Percentiles rank a stretch among this genome's conserved stretches.
Conservation (phyloP, 2,329 filamentous ascomycete genomes). For the Paecilomyces niveus region DNA sequence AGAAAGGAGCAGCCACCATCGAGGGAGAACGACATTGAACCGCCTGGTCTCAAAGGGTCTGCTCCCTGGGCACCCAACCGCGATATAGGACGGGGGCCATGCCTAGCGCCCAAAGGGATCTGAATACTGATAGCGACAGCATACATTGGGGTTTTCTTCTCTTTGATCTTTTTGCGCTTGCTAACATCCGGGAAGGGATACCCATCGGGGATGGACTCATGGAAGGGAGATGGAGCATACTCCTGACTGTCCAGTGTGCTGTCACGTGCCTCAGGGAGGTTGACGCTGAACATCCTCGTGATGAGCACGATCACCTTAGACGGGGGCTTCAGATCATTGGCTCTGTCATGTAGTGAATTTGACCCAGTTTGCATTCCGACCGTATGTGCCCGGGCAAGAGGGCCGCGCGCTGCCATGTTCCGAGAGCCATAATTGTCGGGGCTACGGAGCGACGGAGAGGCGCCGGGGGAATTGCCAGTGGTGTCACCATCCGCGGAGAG, state of each 20-base stretch:
- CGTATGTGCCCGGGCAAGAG: conserved; percentile 31
- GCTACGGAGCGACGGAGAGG: conserved; percentile 16
- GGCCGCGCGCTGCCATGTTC: conserved; percentile 17
- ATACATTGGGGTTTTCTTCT: conserved; percentile 52
- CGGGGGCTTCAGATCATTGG: conserved; percentile 30
- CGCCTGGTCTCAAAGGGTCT: conserved; percentile 23
- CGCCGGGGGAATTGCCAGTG: conserved; percentile 9
- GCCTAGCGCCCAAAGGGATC: conserved; percentile 38
- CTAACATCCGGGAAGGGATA: conserved; percentile 31
- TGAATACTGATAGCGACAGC: conserved; percentile 52
- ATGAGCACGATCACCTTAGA: conserved; percentile 48
- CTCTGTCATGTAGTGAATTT: conserved; percentile 13
- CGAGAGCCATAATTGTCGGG: conserved; percentile 10
- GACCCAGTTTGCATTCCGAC: conserved; percentile 21
- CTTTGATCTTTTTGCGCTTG: conserved; percentile 41
- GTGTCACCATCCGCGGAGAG: conserved; percentile 37
- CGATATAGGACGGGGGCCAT: conserved; percentile 26
- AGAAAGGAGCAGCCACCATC: conserved; percentile 31
- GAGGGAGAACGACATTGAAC: conserved; percentile 30
- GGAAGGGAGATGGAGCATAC: conserved; percentile 18
- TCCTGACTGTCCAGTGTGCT: conserved; percentile 27
- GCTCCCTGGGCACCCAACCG: conserved; percentile 25
- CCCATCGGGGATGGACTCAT: conserved; percentile 26
- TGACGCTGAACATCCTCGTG: conserved; percentile 54
- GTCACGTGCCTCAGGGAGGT: conserved; percentile 41